A percentile compares a stretch with the other conserved stretches of the same genome.
These are phyloP conservation scores for Stenogyne calaminthoides DNA, from an alignment of 305 asterid species.

Conservation along the genomic window DNA sequence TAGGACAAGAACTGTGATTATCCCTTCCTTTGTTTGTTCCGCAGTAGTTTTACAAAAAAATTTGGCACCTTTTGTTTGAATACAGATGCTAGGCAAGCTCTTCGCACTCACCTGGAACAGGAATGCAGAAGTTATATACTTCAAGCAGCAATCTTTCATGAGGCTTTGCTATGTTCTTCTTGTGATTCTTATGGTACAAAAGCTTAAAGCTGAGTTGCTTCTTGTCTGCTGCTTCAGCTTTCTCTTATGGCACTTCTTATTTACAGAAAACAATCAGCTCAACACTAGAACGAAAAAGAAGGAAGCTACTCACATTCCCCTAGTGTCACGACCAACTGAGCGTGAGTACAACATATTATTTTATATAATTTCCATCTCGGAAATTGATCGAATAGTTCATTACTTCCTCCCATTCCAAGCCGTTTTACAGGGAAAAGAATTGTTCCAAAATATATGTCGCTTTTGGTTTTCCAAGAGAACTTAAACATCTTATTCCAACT, in stretches of 20 bases:
- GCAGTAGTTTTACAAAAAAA: background rate
- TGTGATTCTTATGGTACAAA: conserved; percentile 34
- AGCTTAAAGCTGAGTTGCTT: conserved; percentile 24
- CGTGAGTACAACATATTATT: conserved; percentile 58
- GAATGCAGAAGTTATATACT: conserved; percentile 76
- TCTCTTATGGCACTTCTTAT: conserved; percentile 36
- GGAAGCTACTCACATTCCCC: conserved; percentile 63
- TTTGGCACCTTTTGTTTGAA: background rate
- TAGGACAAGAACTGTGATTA: background rate
- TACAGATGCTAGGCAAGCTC: conserved; percentile 73
- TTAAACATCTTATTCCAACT: no score
- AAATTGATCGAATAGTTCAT: conserved; percentile 1
- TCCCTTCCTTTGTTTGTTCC: conserved; percentile 5
- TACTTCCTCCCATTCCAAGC: background rate
- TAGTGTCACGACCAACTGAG: conserved; percentile 76
- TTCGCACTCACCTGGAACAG: conserved; percentile 65
- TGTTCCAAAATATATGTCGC: no score
- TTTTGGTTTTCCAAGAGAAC: no score
- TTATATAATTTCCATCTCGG: conserved; percentile 3
- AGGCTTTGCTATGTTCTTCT: conserved; percentile 64
- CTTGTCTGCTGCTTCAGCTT: conserved; percentile 26
- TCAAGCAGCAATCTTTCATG: conserved; percentile 75
- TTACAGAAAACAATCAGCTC: conserved; percentile 54
- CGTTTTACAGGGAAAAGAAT: no score
- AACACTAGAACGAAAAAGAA: conserved; percentile 51